Evolutionary conservation across 495 filamentous ascomycete genomes (phyloP).

Genomic region (Podospora comata): DNA sequence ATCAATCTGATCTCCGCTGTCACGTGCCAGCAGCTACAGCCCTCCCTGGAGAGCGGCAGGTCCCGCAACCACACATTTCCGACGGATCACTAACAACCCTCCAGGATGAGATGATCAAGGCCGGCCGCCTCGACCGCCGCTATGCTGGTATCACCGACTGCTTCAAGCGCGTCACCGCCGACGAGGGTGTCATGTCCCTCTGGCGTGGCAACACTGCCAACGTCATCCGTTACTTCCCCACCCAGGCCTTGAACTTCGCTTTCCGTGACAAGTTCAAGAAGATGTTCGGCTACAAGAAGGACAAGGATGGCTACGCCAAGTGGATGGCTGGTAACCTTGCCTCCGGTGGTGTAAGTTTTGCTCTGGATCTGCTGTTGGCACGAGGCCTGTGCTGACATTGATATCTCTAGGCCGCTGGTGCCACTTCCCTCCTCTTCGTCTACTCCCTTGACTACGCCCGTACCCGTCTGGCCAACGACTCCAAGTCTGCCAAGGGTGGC

Average conservation of each 20-base stretch:
- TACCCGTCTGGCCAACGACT: slow-evolving; percentile 99
- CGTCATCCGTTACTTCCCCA: slow-evolving; percentile 99
- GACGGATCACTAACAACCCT: slow-evolving; percentile 19
- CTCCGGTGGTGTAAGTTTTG: slow-evolving; percentile 75
- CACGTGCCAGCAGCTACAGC: slow-evolving; percentile 18
- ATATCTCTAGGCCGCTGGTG: slow-evolving; percentile 79
- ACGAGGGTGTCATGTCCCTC: slow-evolving; percentile 81
- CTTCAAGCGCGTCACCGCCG: slow-evolving; percentile 80
- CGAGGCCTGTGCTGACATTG: background rate
- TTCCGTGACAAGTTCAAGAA: slow-evolving; percentile 99
- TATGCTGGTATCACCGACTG: slow-evolving; percentile 93
- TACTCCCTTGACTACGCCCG: slow-evolving; percentile 99
- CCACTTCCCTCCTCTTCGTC: slow-evolving; percentile 99
- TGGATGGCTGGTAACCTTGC: slow-evolving; percentile 99
- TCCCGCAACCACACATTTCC: background rate
- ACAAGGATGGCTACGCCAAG: slow-evolving; percentile 94
- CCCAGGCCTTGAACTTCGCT: slow-evolving; percentile 99
- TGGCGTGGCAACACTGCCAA: slow-evolving; percentile 99
- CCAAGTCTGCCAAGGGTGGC: slow-evolving; percentile 92
- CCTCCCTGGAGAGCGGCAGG: background rate
- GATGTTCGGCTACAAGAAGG: slow-evolving; percentile 99
- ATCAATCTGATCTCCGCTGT: slow-evolving; percentile 12
- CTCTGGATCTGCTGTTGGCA: slow-evolving; percentile 49
- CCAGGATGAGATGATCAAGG: slow-evolving; percentile 99
- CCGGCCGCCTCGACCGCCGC: slow-evolving; percentile 95